Base-by-base conservation (phyloP, 352 stramenopile species). In the Phytophthora litchii region DNA sequence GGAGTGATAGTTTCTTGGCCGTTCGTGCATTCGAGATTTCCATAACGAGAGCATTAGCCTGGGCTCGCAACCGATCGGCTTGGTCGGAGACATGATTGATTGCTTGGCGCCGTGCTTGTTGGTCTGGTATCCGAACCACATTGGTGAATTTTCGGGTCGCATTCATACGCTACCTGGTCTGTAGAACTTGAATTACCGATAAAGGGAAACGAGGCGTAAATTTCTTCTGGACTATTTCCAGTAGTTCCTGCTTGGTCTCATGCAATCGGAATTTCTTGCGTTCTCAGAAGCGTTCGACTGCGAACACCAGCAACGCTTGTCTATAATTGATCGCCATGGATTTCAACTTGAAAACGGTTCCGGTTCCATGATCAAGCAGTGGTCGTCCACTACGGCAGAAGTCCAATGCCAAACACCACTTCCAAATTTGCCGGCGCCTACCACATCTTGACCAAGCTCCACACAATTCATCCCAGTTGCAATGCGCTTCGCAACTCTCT, bases 271-370 rank as follows among this genome's bases (percentile, higher is more conserved):
- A 37, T 25, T 64, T 59, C 38, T 40, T 34, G 16, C 29, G 43
- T 67, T 50, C 58, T 67, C 58, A 67, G 58, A 61, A 47, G 52
- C 16, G 50, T 56, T 48, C 37, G 50, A 66, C 51, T 38, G 36
- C 27, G 12, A 3, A 19, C 11, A 42, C 4, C 23, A 17, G 4
- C 3, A 27, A 19, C 10, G 14, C 5, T 54, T 34, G 44, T 48
- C 59, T 56, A 63, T 49, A 53, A 66, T 41, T 45, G 49, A 47
- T 49, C 41, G 21, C 12, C 32, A 50, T 7, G 23, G 8, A 51
- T 32, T 38, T 48, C 25, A 49, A 44, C 14, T 19, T 23, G 44
- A 47, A 54, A 61, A 54, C 53, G 19, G 40, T 57, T 51, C 9
- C 16, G 40, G 5, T 36, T 25, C 20, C 47, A 56, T 50, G 36